phyloP scores from a whole-genome alignment of 306 rosid species.

The Myrica gale region DNA sequence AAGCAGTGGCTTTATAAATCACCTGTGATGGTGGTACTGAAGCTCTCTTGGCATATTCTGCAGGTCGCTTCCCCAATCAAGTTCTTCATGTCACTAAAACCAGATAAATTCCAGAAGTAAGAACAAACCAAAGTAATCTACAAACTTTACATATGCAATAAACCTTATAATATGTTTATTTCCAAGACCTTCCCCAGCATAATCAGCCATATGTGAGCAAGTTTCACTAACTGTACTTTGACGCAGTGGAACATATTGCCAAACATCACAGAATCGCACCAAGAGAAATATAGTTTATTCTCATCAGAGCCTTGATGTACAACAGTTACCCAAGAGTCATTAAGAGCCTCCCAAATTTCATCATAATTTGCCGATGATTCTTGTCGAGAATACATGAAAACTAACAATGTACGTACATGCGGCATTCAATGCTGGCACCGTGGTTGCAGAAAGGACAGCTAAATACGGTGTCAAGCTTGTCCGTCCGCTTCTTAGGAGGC shows the following conservation, averaged over 20 bases:
- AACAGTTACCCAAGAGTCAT: neutral
- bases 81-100: constrained; percentile 80
- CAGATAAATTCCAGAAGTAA: constrained; percentile 24
- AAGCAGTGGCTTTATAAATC: constrained; percentile 8
- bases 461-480: constrained; percentile 93
- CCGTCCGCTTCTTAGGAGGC: constrained; percentile 89
- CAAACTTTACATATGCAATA: constrained; percentile 2
- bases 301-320: neutral
- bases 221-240: neutral
- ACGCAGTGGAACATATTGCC: neutral
- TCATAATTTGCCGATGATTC: neutral
- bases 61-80: constrained; percentile 84
- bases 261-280: neutral
- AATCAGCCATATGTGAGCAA: neutral
- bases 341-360: neutral
- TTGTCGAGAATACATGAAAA: neutral
- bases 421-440: constrained; percentile 87
- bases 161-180: neutral
- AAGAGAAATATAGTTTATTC: neutral
- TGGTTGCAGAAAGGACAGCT: constrained; percentile 98
- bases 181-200: neutral
- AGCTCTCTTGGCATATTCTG: constrained; percentile 80
- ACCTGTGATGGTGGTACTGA: constrained; percentile 77
- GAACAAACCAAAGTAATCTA: neutral
- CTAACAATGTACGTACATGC: constrained; percentile 57